Evolutionary conservation across 2,329 filamentous ascomycete genomes (phyloP).

Genomic region (Bisporella sp.): DNA sequence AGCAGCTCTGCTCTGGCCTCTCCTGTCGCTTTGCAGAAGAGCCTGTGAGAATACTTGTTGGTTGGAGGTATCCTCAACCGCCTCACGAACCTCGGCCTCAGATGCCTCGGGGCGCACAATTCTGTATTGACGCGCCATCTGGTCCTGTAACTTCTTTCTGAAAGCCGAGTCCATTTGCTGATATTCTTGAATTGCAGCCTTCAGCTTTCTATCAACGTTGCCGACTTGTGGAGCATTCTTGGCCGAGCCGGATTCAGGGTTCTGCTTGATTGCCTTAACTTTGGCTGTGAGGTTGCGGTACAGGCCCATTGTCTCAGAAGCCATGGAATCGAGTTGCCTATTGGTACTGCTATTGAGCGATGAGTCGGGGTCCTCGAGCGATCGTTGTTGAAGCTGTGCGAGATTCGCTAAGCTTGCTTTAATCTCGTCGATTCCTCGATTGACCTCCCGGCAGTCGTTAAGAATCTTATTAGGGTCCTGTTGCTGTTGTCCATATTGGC

Average conservation of each 20-base stretch:
- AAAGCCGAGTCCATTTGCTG: conserved; percentile 75
- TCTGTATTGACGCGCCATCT: conserved; percentile 82
- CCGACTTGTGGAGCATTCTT: conserved; percentile 77
- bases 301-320: conserved; percentile 72
- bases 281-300: conserved; percentile 76
- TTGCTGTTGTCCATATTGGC: conserved; percentile 33
- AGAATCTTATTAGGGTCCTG: conserved; percentile 68
- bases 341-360: conserved; percentile 58
- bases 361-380: conserved; percentile 69
- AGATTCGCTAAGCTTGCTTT: conserved; percentile 67
- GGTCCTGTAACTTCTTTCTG: conserved; percentile 71
- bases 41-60: conserved; percentile 85
- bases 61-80: conserved; percentile 61
- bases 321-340: conserved; percentile 65
- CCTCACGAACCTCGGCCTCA: conserved; percentile 70
- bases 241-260: conserved; percentile 64
- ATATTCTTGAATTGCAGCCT: conserved; percentile 74
- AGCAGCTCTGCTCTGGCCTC: conserved; percentile 73
- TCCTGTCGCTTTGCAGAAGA: conserved; percentile 72
- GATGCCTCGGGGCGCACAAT: conserved; percentile 80
- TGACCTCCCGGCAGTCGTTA: conserved; percentile 77
- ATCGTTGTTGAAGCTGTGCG: conserved; percentile 53
- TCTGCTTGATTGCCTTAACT: conserved; percentile 76
- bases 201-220: conserved; percentile 71
- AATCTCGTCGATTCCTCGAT: conserved; percentile 68